Evolutionary conservation across 2,329 filamentous ascomycete species (phyloP).

Genomic region (Neoscytalidium dimidiatum): DNA sequence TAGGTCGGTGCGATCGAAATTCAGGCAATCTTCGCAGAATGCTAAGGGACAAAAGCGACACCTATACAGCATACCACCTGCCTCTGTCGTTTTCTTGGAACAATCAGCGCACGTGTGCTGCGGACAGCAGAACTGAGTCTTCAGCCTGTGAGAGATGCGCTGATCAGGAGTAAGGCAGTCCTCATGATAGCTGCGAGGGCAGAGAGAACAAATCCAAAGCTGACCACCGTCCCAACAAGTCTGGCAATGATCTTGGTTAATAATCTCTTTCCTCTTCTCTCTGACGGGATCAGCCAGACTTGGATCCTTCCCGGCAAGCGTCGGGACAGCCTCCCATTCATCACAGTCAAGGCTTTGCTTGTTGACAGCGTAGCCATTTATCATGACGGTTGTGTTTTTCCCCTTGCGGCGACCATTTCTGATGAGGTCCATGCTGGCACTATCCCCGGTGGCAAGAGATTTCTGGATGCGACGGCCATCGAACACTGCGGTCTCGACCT

Average conservation of each 20-base stretch:
- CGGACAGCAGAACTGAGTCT: slow-evolving; percentile 54
- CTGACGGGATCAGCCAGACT: slow-evolving; percentile 51
- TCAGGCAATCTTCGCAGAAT: slow-evolving; percentile 62
- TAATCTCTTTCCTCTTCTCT: slow-evolving; percentile 50
- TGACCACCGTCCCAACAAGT: slow-evolving; percentile 53
- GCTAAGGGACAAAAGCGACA: slow-evolving; percentile 56
- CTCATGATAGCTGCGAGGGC: slow-evolving; percentile 57
- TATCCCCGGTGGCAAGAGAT: slow-evolving; percentile 24
- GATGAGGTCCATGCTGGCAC: slow-evolving; percentile 27
- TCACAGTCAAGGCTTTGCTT: slow-evolving; percentile 58
- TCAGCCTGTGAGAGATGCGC: slow-evolving; percentile 41
- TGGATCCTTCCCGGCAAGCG: slow-evolving; percentile 57
- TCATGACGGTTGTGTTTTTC: slow-evolving; percentile 60
- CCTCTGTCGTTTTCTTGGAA: slow-evolving; percentile 51
- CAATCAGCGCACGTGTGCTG: slow-evolving; percentile 60
- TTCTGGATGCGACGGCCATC: slow-evolving; percentile 55
- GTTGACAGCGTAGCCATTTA: slow-evolving; percentile 57
- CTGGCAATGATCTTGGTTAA: slow-evolving; percentile 55
- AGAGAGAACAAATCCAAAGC: slow-evolving; percentile 52
- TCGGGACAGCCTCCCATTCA: slow-evolving; percentile 60
- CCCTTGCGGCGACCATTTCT: slow-evolving; percentile 54
- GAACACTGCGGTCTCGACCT: slow-evolving; percentile 59
- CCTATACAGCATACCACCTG: slow-evolving; percentile 49
- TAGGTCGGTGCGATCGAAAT: slow-evolving; percentile 53
- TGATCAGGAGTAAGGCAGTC: slow-evolving; percentile 46